phyloP scores from a whole-genome alignment of 305 asterid species.

The Fraxinus xanthoxyloides region DNA sequence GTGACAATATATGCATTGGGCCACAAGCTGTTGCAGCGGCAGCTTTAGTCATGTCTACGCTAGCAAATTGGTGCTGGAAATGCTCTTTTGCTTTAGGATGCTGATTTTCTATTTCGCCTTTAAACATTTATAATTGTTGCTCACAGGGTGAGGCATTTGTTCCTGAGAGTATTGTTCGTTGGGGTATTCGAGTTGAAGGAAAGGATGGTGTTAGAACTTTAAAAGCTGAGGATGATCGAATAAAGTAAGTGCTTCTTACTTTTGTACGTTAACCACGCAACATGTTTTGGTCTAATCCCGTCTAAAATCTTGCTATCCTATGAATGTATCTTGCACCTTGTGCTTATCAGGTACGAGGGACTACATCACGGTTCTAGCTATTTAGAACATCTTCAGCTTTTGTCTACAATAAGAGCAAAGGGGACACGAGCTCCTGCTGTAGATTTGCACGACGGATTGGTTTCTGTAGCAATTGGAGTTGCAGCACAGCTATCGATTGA shows the following conservation, averaged over 20 bases:
- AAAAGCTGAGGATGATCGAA: slow-evolving; percentile 65
- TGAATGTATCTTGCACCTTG: background rate
- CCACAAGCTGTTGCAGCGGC: background rate
- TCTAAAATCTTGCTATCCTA: slow-evolving; percentile 2
- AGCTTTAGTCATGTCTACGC: background rate
- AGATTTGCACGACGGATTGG: slow-evolving; percentile 71
- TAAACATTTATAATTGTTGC: background rate
- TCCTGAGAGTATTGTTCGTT: slow-evolving; percentile 77
- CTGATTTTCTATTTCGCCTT: background rate
- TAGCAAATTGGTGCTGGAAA: background rate
- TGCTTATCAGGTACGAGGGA: slow-evolving; percentile 65
- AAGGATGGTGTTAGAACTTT: slow-evolving; percentile 60
- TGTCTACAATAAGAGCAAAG: slow-evolving; percentile 57
- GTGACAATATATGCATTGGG: background rate
- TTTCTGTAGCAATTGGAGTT: slow-evolving; percentile 93
- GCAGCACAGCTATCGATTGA: slow-evolving; percentile 89
- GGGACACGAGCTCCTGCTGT: slow-evolving; percentile 69
- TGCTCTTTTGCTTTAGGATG: background rate
- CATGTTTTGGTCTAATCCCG: background rate
- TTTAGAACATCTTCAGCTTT: slow-evolving; percentile 76
- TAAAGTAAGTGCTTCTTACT: slow-evolving; percentile 49
- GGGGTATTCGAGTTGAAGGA: slow-evolving; percentile 72
- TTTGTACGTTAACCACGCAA: background rate
- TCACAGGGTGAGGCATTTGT: slow-evolving; percentile 90
- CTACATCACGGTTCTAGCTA: slow-evolving; percentile 97